These are phyloP conservation scores for Fraxinus greggii DNA, from an alignment of 305 asterid species.

Conservation along the genomic window DNA sequence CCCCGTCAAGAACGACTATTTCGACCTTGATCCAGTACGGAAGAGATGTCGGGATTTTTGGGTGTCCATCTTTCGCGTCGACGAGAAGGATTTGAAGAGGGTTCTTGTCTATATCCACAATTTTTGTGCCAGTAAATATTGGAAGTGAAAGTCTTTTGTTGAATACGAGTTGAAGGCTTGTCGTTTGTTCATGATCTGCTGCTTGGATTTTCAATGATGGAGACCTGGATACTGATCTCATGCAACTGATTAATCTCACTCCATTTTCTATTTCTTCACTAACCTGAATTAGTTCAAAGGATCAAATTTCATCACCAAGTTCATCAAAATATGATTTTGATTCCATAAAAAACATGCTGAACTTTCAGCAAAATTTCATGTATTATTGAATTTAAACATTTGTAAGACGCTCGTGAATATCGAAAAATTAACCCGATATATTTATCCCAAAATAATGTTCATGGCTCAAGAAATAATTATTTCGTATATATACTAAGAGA, in stretches of 20 bases:
- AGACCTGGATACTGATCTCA: constrained; percentile 30
- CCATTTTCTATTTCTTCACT: constrained; percentile 63
- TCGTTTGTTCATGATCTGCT: constrained; percentile 14
- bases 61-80: constrained; percentile 16
- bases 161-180: constrained; percentile 39
- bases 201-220: constrained; percentile 44
- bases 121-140: constrained; percentile 64
- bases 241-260: constrained; percentile 29
- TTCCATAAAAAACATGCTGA: neutral
- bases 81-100: constrained; percentile 49
- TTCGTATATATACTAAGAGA: neutral
- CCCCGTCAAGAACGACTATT: constrained; percentile 65
- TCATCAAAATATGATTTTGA: neutral
- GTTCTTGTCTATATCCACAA: constrained; percentile 33
- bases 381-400: neutral
- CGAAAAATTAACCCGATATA: no score
- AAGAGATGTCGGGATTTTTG: constrained; percentile 25
- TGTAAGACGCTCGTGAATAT: neutral
- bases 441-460: no score
- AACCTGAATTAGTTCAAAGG: constrained; percentile 33
- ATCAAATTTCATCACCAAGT: neutral
- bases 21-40: constrained; percentile 43
- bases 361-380: neutral
- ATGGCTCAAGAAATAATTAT: neutral
- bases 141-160: constrained; percentile 35